phyloP scores from a whole-genome alignment of 225 moss, liverwort and hornwort genomes.

The Lunularia cruciata region DNA sequence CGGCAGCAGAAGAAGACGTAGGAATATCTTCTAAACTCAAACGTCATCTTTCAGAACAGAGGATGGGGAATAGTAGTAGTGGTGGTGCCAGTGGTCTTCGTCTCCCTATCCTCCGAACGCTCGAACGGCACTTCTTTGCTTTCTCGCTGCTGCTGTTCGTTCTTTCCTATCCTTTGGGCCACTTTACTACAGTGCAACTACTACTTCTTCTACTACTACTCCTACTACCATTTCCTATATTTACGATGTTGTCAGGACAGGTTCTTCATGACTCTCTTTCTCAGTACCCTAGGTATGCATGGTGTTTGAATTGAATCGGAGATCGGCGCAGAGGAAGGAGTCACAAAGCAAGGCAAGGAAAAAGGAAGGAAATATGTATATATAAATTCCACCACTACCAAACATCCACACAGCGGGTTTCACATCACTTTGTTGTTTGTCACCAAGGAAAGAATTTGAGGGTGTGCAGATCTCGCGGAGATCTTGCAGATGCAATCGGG shows the following conservation, averaged over 20 bases:
- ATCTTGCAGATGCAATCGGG: neutral
- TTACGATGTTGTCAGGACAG: neutral
- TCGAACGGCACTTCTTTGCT: too few relatives aligned
- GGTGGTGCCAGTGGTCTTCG: neutral
- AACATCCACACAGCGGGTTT: neutral
- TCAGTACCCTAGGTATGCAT: too few relatives aligned
- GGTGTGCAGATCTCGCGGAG: neutral
- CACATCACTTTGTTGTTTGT: neutral
- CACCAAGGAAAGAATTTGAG: neutral
- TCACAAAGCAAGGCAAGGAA: neutral
- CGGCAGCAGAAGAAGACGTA: neutral
- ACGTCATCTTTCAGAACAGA: too few relatives aligned
- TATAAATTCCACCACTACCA: neutral
- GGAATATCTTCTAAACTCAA: too few relatives aligned
- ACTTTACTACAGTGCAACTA: too few relatives aligned
- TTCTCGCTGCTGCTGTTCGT: neutral
- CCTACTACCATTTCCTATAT: neutral
- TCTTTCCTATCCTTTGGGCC: neutral
- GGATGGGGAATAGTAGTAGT: neutral
- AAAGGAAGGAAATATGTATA: neutral
- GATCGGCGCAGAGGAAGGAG: too few relatives aligned
- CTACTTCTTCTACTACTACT: neutral
- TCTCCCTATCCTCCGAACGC: too few relatives aligned
- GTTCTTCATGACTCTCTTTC: conserved; percentile 3
- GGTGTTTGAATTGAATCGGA: too few relatives aligned